Percentiles rank a stretch among this genome's conserved stretches.
Conservation (phyloP, 2,329 filamentous ascomycete species). For the Cryphonectria radicalis region DNA sequence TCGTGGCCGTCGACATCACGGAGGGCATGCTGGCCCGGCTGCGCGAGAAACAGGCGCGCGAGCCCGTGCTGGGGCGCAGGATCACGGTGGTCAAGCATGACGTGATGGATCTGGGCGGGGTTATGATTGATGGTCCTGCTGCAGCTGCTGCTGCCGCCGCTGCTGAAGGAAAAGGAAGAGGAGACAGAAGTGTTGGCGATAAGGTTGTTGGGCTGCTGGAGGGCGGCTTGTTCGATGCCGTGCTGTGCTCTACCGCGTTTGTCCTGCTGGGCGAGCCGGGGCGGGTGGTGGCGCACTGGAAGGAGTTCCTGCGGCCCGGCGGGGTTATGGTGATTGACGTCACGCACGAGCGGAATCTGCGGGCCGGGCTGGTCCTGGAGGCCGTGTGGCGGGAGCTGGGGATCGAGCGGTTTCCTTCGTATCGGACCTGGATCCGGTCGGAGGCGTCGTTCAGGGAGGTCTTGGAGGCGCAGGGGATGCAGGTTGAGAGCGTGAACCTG, state of each 20-base stretch:
- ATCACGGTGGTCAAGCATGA: constrained; percentile 37
- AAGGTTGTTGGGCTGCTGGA: constrained; percentile 18
- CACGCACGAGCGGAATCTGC: constrained; percentile 39
- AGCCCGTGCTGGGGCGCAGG: constrained; percentile 29
- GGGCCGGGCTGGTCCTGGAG: constrained; percentile 36
- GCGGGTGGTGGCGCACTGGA: constrained; percentile 37
- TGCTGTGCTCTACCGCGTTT: constrained; percentile 43
- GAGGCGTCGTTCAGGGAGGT: constrained; percentile 36
- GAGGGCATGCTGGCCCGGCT: constrained; percentile 39
- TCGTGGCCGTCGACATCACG: constrained; percentile 41
- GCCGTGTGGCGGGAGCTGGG: constrained; percentile 33
- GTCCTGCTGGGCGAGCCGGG: constrained; percentile 38
- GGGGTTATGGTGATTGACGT: constrained; percentile 40
- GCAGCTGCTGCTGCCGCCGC: not conserved
- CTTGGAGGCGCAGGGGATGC: constrained; percentile 36
- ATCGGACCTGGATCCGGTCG: constrained; percentile 38
- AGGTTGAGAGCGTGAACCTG: constrained; percentile 34
- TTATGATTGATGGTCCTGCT: not conserved
- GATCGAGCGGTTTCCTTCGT: constrained; percentile 35
- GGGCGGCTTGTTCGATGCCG: constrained; percentile 37
- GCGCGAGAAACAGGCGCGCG: constrained; percentile 31
- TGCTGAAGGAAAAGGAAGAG: too few species aligned
- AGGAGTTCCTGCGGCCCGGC: constrained; percentile 35
- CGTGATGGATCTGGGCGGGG: constrained; percentile 34
- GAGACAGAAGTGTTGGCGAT: not conserved